Percentiles rank a stretch among this genome's conserved stretches.
These are phyloP conservation scores for Trametes coccinea DNA, from an alignment of 768 basidiomycete genomes.

Conservation along the genomic window DNA sequence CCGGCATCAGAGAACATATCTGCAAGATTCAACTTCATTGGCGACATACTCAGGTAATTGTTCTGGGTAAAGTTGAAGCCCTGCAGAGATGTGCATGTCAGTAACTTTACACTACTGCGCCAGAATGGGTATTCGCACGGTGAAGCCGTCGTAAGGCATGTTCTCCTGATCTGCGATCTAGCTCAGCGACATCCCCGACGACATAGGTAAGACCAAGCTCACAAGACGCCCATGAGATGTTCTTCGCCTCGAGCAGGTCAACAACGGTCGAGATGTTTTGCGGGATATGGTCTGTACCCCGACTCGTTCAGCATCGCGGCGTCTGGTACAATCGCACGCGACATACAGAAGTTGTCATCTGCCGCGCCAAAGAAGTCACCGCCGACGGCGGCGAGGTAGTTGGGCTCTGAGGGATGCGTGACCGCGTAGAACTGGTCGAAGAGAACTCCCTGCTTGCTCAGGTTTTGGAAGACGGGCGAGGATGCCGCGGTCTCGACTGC, in stretches of 20 bases:
- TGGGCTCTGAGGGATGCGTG: conserved; percentile 64
- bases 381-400: conserved; percentile 51
- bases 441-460: conserved; percentile 52
- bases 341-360: conserved; percentile 40
- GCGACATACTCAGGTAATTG: conserved; percentile 39
- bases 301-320: too few relatives aligned
- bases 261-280: conserved; percentile 56
- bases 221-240: conserved; percentile 58
- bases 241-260: conserved; percentile 58
- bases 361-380: conserved; percentile 56
- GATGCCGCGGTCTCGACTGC: conserved; percentile 26
- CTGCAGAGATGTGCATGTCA: conserved; percentile 2
- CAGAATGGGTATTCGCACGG: conserved; percentile 11
- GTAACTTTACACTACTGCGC: neutral
- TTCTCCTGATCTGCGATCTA: conserved; percentile 47
- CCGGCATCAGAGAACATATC: too few relatives aligned
- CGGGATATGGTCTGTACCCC: conserved; percentile 32
- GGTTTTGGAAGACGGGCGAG: conserved; percentile 33
- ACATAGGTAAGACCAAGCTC: neutral
- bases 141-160: conserved; percentile 51
- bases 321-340: neutral
- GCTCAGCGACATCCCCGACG: neutral
- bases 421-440: conserved; percentile 46
- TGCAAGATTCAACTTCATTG: neutral
- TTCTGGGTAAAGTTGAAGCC: conserved; percentile 41